phyloP scores from a whole-genome alignment of 176 grass and related monocot species.

The Triticum timopheevii region DNA sequence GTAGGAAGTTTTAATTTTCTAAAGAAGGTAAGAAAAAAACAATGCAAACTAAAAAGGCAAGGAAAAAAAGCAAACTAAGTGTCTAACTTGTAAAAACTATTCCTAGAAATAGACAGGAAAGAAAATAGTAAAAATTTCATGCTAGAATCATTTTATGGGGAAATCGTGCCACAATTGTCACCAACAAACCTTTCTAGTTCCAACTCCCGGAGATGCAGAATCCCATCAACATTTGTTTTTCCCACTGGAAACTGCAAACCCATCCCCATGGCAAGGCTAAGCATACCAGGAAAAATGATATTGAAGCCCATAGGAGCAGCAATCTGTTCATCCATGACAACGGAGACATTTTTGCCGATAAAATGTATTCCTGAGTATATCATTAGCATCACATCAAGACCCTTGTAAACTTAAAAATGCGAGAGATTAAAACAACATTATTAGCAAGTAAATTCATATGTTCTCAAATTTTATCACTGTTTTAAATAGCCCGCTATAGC shows the following conservation, averaged over 20 bases:
- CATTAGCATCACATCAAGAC: not conserved
- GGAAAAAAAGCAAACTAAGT: no score
- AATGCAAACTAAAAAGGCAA: no score
- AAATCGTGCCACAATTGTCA: not conserved
- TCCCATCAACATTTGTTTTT: constrained; percentile 23
- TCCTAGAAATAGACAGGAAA: not conserved
- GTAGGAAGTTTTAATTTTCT: no score
- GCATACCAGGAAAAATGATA: constrained; percentile 64
- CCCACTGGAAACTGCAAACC: constrained; percentile 44
- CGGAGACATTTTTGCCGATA: constrained; percentile 50
- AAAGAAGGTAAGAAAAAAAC: no score
- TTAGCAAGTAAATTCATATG: not conserved
- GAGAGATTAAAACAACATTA: not conserved
- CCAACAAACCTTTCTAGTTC: constrained; percentile 60
- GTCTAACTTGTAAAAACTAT: not conserved
- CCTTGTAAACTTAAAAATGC: not conserved
- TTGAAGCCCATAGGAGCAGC: constrained; percentile 65
- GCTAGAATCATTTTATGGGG: not conserved
- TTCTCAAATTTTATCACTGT: constrained; percentile 38
- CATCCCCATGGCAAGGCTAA: constrained; percentile 54
- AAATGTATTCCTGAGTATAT: constrained; percentile 54
- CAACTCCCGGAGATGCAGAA: constrained; percentile 37
- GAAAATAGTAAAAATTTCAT: not conserved
- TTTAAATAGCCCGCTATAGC: no score
- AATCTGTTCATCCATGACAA: constrained; percentile 40